phyloP scores from a whole-genome alignment of 768 basidiomycete genomes.

The Suillus bovinus region DNA sequence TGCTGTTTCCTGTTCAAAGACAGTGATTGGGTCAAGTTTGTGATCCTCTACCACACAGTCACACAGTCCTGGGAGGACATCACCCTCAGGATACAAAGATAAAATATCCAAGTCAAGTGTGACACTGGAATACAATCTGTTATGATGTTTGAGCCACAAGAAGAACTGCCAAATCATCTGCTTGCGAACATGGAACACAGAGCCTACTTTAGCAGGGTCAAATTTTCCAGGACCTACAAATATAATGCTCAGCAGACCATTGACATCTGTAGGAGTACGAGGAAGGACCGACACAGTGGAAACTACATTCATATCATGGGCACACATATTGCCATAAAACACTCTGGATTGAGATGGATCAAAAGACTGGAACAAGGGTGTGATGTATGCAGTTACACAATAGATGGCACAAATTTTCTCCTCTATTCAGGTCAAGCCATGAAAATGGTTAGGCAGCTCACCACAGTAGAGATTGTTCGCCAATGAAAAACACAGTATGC shows the following conservation, averaged over 20 bases:
- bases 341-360: constrained; percentile 23
- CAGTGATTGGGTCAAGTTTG: not conserved
- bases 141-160: constrained; percentile 9
- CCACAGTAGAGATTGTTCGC: not conserved
- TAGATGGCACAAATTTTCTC: constrained; percentile 32
- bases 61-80: not conserved
- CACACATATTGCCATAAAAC: constrained; percentile 36
- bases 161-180: constrained; percentile 9
- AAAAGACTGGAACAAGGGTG: constrained; percentile 24
- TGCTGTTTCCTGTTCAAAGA: constrained; percentile 30
- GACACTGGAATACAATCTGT: not conserved
- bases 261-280: constrained; percentile 26
- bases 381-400: constrained; percentile 27
- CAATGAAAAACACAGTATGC: not conserved
- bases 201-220: not conserved
- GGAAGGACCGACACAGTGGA: constrained; percentile 30
- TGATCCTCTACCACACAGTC: constrained; percentile 19
- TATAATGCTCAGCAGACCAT: constrained; percentile 26
- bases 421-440: constrained; percentile 28
- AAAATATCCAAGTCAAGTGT: constrained; percentile 1
- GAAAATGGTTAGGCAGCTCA: not conserved
- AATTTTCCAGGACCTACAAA: constrained; percentile 31
- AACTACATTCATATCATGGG: constrained; percentile 33
- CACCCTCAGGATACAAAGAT: constrained; percentile 8
- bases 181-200: not conserved